Evolutionary conservation across 2,329 filamentous ascomycete genomes (phyloP).

Genomic region (Aaosphaeria arxii): DNA sequence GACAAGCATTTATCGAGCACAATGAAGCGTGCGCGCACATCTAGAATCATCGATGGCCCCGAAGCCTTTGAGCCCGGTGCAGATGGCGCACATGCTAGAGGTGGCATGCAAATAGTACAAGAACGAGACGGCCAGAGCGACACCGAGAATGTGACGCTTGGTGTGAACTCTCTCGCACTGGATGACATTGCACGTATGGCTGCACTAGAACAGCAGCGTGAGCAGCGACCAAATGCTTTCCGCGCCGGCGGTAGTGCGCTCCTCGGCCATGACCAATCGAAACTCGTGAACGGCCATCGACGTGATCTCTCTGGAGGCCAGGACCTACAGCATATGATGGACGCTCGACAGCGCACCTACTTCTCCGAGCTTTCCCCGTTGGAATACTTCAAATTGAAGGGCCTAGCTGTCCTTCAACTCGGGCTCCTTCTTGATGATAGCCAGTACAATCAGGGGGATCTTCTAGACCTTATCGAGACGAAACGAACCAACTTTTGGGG

Average conservation of each 20-base stretch:
- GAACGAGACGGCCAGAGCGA: slow-evolving; percentile 70
- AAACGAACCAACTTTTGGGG: slow-evolving; percentile 96
- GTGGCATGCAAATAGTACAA: slow-evolving; percentile 74
- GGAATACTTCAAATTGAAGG: slow-evolving; percentile 96
- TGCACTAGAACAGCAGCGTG: slow-evolving; percentile 89
- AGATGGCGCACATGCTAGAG: slow-evolving; percentile 57
- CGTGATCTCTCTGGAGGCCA: slow-evolving; percentile 61
- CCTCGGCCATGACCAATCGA: slow-evolving; percentile 64
- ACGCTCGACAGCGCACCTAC: slow-evolving; percentile 68
- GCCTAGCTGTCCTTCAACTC: slow-evolving; percentile 92
- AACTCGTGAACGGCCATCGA: slow-evolving; percentile 67
- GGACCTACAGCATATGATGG: slow-evolving; percentile 49
- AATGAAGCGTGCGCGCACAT: slow-evolving; percentile 84
- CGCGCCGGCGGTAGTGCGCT: slow-evolving; percentile 70
- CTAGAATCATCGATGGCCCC: slow-evolving; percentile 86
- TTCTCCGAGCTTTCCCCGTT: slow-evolving; percentile 94
- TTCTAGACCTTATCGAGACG: slow-evolving; percentile 88
- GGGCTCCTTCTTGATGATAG: slow-evolving; percentile 87
- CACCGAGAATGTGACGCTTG: slow-evolving; percentile 78
- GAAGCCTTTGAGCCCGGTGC: slow-evolving; percentile 73
- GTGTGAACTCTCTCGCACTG: slow-evolving; percentile 84
- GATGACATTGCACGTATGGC: slow-evolving; percentile 97
- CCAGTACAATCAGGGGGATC: slow-evolving; percentile 89
- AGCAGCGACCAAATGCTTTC: slow-evolving; percentile 79
- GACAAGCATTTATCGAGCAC: slow-evolving; percentile 94